A percentile compares a stretch with the other conserved stretches of the same genome.
phyloP scores from a whole-genome alignment of 2,329 filamentous ascomycete species.

The Amauroascus niger region DNA sequence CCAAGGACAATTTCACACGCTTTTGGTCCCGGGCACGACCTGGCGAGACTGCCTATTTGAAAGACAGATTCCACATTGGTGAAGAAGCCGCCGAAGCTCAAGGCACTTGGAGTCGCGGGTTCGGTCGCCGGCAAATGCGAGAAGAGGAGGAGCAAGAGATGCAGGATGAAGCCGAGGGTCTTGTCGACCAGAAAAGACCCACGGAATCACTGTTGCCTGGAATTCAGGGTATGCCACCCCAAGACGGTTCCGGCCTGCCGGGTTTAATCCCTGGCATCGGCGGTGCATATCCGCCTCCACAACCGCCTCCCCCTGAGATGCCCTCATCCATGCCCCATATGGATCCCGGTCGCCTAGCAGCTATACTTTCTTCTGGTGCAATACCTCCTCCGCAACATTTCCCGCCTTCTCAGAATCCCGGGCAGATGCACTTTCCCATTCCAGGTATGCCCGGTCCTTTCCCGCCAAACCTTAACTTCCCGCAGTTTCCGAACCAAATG shows the following conservation, averaged over 20 bases:
- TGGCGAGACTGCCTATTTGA: constrained; percentile 73
- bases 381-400: constrained; percentile 17
- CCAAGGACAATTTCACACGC: constrained; percentile 89
- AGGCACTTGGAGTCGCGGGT: constrained; percentile 83
- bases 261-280: constrained; percentile 42
- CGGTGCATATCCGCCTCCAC: constrained; percentile 29
- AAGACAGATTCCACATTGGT: constrained; percentile 91
- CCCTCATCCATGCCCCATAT: constrained; percentile 40
- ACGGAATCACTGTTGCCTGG: constrained; percentile 45
- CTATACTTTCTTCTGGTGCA: constrained; percentile 29
- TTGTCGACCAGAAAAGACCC: constrained; percentile 82
- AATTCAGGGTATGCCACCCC: constrained; percentile 51
- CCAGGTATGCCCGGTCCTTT: constrained; percentile 17
- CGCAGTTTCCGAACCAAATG: constrained; percentile 7
- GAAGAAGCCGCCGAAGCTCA: constrained; percentile 86
- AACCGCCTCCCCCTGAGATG: constrained; percentile 22
- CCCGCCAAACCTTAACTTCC: constrained; percentile 15
- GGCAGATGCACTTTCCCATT: constrained; percentile 10
- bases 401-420: constrained; percentile 21
- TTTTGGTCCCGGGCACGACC: constrained; percentile 92
- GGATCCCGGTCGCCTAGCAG: constrained; percentile 35
- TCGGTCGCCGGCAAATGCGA: constrained; percentile 65
- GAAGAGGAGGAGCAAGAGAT: constrained; percentile 91
- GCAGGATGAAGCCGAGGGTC: constrained; percentile 84
- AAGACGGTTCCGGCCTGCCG: constrained; percentile 34